These are phyloP conservation scores for Xylaria acuta DNA, from an alignment of 495 filamentous ascomycete species.

Conservation along the genomic window DNA sequence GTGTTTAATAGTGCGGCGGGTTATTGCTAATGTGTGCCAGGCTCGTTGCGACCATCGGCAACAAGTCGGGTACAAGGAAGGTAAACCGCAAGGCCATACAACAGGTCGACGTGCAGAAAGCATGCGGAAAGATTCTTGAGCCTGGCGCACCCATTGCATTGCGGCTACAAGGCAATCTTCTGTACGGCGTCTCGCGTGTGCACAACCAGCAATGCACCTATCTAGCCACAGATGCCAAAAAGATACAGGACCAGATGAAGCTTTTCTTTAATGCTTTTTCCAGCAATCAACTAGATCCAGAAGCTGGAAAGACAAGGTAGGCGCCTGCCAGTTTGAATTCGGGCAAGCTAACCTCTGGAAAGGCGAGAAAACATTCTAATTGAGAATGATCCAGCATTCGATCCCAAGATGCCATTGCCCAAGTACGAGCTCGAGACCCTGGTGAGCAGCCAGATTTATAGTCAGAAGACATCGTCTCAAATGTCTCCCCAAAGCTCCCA, in stretches of 20 bases:
- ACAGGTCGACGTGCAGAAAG: constrained; percentile 83
- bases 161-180: constrained; percentile 87
- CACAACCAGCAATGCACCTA: constrained; percentile 88
- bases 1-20: neutral
- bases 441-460: constrained; percentile 41
- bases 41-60: constrained; percentile 89
- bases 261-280: constrained; percentile 60
- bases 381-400: constrained; percentile 84
- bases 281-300: constrained; percentile 66
- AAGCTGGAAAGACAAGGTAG: constrained; percentile 76
- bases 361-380: constrained; percentile 83
- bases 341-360: constrained; percentile 16
- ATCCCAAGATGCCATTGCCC: constrained; percentile 69
- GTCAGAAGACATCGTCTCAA: constrained; percentile 55
- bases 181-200: constrained; percentile 85
- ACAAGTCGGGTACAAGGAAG: constrained; percentile 68
- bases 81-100: constrained; percentile 88
- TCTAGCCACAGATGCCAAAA: constrained; percentile 79
- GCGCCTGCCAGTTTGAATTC: neutral
- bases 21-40: constrained; percentile 49
- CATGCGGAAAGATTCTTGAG: constrained; percentile 83
- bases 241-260: constrained; percentile 74
- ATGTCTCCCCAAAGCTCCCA: constrained; percentile 42
- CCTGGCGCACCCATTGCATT: constrained; percentile 90
- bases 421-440: constrained; percentile 61